These are phyloP conservation scores for Setaria viridis DNA, from an alignment of 202 grass and related monocot species.

Conservation along the genomic window DNA sequence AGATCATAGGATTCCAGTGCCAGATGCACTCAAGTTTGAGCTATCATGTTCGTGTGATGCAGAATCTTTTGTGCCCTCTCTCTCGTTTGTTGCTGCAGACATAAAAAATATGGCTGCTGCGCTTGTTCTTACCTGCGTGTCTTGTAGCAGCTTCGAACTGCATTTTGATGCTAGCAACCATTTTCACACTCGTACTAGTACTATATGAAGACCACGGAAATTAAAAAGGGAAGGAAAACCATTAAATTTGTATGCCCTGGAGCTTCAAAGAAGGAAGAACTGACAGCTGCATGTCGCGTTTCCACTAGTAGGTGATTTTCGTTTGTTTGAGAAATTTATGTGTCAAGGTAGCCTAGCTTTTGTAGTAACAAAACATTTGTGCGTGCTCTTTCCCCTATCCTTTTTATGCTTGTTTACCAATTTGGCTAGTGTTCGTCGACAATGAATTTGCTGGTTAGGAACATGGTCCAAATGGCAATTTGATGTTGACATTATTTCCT, in stretches of 20 bases:
- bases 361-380: background rate
- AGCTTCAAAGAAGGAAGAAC: background rate
- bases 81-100: constrained; percentile 23
- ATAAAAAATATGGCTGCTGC: constrained; percentile 34
- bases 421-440: background rate
- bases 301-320: constrained; percentile 22
- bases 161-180: constrained; percentile 41
- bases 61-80: constrained; percentile 49
- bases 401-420: constrained; percentile 16
- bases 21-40: constrained; percentile 44
- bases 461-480: constrained; percentile 5
- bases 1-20: constrained; percentile 63
- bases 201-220: background rate
- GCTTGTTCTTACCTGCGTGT: constrained; percentile 62
- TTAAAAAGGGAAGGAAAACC: background rate
- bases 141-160: constrained; percentile 48
- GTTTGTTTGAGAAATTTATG: background rate
- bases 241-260: background rate
- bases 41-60: constrained; percentile 53
- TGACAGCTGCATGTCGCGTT: background rate
- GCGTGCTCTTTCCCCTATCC: background rate
- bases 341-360: constrained; percentile 8
- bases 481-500: background rate
- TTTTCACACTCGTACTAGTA: constrained; percentile 12
- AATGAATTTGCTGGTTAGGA: constrained; percentile 16